A percentile compares a stretch with the other conserved stretches of the same genome.
Conservation (phyloP, 495 filamentous ascomycete species). For the Hypoxylon subgilvum region DNA sequence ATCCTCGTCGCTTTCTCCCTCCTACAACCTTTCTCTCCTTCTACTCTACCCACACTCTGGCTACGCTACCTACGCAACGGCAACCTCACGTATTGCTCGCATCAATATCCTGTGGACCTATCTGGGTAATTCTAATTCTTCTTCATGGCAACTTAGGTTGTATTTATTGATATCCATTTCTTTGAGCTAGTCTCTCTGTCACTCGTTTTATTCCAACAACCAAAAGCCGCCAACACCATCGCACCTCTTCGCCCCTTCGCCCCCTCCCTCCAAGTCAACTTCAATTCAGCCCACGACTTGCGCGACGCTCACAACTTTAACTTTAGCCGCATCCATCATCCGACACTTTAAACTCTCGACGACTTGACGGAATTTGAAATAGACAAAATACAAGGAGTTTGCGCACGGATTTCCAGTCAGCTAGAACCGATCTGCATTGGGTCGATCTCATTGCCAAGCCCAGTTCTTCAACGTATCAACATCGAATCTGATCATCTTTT, state of each 20-base stretch:
- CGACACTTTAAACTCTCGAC: not conserved
- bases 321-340: slow-evolving; percentile 5
- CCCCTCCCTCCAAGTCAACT: slow-evolving; percentile 15
- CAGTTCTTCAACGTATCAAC: slow-evolving; percentile 17
- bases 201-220: slow-evolving; percentile 50
- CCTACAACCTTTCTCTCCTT: slow-evolving; percentile 15
- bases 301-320: slow-evolving; percentile 13
- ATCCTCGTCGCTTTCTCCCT: slow-evolving; percentile 23
- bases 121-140: slow-evolving; percentile 31
- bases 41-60: slow-evolving; percentile 8
- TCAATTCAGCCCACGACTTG: slow-evolving; percentile 25
- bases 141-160: slow-evolving; percentile 41
- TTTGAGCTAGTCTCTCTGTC: slow-evolving; percentile 59
- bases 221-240: too few relatives aligned
- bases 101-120: slow-evolving; percentile 23
- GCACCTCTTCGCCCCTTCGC: too few relatives aligned
- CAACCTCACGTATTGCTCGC: slow-evolving; percentile 16
- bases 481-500: too few relatives aligned
- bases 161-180: slow-evolving; percentile 45
- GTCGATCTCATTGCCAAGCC: slow-evolving; percentile 37
- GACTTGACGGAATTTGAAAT: not conserved
- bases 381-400: not conserved
- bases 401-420: slow-evolving; percentile 19
- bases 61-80: not conserved
- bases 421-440: slow-evolving; percentile 30